Evolutionary conservation across 148 eudicot species (phyloP).

Genomic region (Camellia granthamiana): DNA sequence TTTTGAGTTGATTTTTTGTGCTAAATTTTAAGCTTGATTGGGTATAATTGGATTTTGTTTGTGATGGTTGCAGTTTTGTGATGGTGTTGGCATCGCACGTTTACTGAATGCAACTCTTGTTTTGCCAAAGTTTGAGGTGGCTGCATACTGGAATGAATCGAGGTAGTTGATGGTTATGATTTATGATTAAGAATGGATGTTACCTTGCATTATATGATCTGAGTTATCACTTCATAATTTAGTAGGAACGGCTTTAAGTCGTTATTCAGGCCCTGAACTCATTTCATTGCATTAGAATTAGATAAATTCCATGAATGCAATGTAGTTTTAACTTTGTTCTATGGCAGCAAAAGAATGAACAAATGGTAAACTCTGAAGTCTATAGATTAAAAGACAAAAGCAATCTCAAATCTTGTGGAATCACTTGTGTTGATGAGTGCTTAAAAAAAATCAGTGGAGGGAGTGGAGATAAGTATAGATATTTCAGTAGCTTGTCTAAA

Average conservation of each 20-base stretch:
- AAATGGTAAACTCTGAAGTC: background rate
- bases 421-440: background rate
- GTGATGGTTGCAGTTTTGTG: constrained; percentile 67
- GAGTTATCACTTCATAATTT: background rate
- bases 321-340: background rate
- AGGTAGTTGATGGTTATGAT: constrained; percentile 43
- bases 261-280: background rate
- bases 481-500: background rate
- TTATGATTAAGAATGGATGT: background rate
- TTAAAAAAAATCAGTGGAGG: background rate
- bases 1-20: background rate
- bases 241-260: background rate
- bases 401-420: background rate
- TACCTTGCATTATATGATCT: background rate
- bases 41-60: background rate
- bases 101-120: constrained; percentile 94
- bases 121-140: constrained; percentile 94
- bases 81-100: constrained; percentile 96
- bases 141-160: constrained; percentile 99
- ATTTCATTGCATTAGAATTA: background rate
- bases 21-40: background rate
- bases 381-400: background rate
- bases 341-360: background rate
- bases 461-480: background rate
- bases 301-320: background rate